Evolutionary conservation across 2,329 filamentous ascomycete genomes (phyloP).

Genomic region (Calonectria pseudoreteaudii): DNA sequence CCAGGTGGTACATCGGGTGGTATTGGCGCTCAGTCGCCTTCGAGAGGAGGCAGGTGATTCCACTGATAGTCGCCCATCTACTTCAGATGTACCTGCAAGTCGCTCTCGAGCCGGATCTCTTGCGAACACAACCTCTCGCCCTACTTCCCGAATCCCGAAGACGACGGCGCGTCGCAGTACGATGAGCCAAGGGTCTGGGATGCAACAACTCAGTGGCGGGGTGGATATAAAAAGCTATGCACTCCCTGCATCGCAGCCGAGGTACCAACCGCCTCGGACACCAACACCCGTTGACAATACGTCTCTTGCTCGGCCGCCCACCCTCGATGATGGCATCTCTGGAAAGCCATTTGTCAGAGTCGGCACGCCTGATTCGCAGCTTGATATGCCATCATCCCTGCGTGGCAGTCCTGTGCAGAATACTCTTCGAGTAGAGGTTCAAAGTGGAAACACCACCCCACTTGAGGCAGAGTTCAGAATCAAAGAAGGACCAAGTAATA

Average conservation of each 20-base stretch:
- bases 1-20: slow-evolving; percentile 59
- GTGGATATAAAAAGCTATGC: slow-evolving; percentile 22
- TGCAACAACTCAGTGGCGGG: slow-evolving; percentile 27
- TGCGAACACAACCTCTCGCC: slow-evolving; percentile 25
- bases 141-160: slow-evolving; percentile 38
- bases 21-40: slow-evolving; percentile 47
- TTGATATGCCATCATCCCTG: slow-evolving; percentile 26
- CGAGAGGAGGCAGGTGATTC: slow-evolving; percentile 31
- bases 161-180: slow-evolving; percentile 30
- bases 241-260: slow-evolving; percentile 37
- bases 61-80: slow-evolving; percentile 29
- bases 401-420: slow-evolving; percentile 21
- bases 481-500: slow-evolving; percentile 21
- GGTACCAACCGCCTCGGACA: slow-evolving; percentile 33
- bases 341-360: slow-evolving; percentile 67
- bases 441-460: slow-evolving; percentile 1
- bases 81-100: slow-evolving; percentile 25
- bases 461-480: slow-evolving; percentile 17
- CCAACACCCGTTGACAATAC: slow-evolving; percentile 40
- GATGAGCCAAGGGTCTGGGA: slow-evolving; percentile 24
- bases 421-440: slow-evolving; percentile 10
- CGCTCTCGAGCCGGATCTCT: slow-evolving; percentile 34
- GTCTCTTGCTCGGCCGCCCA: slow-evolving; percentile 34
- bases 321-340: slow-evolving; percentile 63
- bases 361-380: slow-evolving; percentile 47